Base-by-base conservation (phyloP, 78 protist species). In the Dictyostelium capitatum region DNA sequence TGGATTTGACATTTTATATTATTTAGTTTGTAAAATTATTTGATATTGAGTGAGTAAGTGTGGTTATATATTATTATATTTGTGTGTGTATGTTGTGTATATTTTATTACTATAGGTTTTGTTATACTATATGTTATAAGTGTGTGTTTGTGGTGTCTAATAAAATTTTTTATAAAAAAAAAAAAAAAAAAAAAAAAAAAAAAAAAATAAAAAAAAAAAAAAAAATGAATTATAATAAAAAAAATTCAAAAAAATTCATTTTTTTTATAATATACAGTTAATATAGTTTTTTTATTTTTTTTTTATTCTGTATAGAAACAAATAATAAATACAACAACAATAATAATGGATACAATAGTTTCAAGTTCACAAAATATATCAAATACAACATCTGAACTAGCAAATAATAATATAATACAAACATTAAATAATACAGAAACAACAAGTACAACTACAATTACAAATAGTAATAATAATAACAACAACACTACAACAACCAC, bases 1-100 rank as follows among this genome's bases (percentile, higher is more conserved):
- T 51, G 56, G 56, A 12, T 51, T 51, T 51, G 75, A 67, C 75
- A 67, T 67, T 67, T 30, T 67, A 51, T 37, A 37, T 37, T 37
- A 37, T 37, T 37, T 37, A 37, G 43, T 37, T 1, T 37, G 43
- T 37, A 37, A 37, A 37, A 37, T 37, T 37, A 37, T 37, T 37
- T 37, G 43, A 37, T 37, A 37, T 37, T 37, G n/a, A n/a, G n/a
- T n/a, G n/a, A n/a, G n/a, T n/a, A n/a, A 3, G 43, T 37, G 43
- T 37, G 43, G 43, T 37, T 37, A 37, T 37, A 37, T 37, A 37
- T 37, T 37, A 2, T 37, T 37, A 37, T 37, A 37, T 37, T 37
- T 37, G 43, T 37, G 43, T 37, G 43, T 37, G 43, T 37, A 37
- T 37, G 1, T 37, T 37, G 43, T 37, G n/a, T n/a, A n/a, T n/a